Base-by-base conservation (phyloP, 371 early-diverging fungal species). In the Actinomucor elegans region DNA sequence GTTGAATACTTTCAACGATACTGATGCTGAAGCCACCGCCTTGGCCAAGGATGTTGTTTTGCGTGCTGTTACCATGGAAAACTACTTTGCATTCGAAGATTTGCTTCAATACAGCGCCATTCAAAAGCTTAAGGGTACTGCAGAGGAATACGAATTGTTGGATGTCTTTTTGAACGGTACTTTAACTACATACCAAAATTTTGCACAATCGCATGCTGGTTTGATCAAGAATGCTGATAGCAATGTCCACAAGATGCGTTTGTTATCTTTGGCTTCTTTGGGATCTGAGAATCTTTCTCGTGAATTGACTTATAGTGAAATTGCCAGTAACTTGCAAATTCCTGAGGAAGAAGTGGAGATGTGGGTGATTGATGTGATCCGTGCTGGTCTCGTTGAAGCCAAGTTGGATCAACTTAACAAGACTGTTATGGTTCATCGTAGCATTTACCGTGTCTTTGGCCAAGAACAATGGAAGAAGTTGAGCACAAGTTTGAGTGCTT, bases 311-410 rank as follows among this genome's bases (percentile, higher is more conserved):
- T 94, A 93, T 68, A 64, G 64, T 43, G 78, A 80, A 18, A 86
- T 97, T 48, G 86, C 92, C 41, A 73, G 78, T 42, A 85, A 81
- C 6, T 75, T 96, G 42, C 85, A 85, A 55, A 84, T 96, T 44
- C 69, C 77, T 9, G 86, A 84, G 51, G 84, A 78, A n/a, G 93
- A 94, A 33, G 93, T 94, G 6, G 95, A 95, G 75, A 70, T 92
- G 80, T 93, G 93, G 92, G 87, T 94, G 18, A 94, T 97, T 71
- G 93, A 94, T 69, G 86, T 84, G 11, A 94, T 96, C 52, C 91
- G 94, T 26, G 88, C 92, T 29, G 93, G 93, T 38, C 79, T 97
- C 52, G 84, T 95, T n/a, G 94, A 95, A 67, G 96, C 93, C 59
- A 92, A 92, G 73, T 86, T 97, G 75, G 89, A 96, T 76, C 97